Percentiles rank a stretch among this genome's conserved stretches.
Evolutionary conservation across 2,329 filamentous ascomycete genomes (phyloP).

Genomic region (Curvularia sp.): DNA sequence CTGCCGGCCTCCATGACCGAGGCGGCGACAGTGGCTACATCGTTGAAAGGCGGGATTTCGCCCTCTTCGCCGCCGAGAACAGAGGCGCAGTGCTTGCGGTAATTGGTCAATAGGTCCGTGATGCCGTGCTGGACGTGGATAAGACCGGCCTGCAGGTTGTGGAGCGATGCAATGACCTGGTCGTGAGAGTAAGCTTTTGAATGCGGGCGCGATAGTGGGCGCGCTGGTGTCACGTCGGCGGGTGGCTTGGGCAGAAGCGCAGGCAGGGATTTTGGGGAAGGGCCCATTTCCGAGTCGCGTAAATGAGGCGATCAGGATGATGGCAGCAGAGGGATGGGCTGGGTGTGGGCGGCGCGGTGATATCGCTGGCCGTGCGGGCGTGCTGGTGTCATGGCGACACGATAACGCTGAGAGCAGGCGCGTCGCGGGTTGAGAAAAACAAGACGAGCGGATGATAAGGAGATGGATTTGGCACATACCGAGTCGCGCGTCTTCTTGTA

Average conservation of each 20-base stretch:
- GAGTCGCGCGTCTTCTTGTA: conserved; percentile 82
- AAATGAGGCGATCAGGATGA: conserved; percentile 29
- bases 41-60: conserved; percentile 51
- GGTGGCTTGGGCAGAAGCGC: conserved; percentile 13
- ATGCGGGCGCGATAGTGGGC: conserved; percentile 7
- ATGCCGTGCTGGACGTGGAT: conserved; percentile 62
- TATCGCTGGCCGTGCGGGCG: conserved; percentile 13
- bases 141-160: conserved; percentile 71
- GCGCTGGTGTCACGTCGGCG: conserved; percentile 12
- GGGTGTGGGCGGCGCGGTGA: conserved; percentile 14
- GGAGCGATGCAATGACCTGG: conserved; percentile 78
- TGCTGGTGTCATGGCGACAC: conserved; percentile 14
- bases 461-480: conserved; percentile 63
- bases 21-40: conserved; percentile 41
- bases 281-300: conserved; percentile 31
- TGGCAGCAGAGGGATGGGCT: conserved; percentile 2
- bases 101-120: conserved; percentile 79
- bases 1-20: conserved; percentile 40
- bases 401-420: conserved; percentile 23
- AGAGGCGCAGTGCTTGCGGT: conserved; percentile 86
- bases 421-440: conserved; percentile 23
- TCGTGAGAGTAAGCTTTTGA: conserved; percentile 18
- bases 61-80: conserved; percentile 62
- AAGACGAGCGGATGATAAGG: neutral
- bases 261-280: conserved; percentile 10